Evolutionary conservation across 805 yeast species (phyloP).

Genomic region (Cyberlindnera veronae): DNA sequence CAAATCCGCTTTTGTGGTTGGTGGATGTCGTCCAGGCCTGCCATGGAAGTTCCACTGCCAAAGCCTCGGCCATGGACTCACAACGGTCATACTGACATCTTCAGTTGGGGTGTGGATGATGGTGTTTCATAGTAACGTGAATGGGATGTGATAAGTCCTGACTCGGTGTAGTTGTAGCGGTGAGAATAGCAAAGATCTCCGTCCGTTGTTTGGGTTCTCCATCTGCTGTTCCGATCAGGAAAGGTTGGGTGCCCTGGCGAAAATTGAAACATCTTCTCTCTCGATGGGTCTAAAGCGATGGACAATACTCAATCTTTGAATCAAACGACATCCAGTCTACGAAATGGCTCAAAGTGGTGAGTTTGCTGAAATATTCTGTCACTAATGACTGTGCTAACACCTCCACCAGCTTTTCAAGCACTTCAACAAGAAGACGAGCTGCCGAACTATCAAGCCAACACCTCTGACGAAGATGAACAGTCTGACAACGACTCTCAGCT

Average conservation of each 20-base stretch:
- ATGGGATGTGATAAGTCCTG: too few relatives aligned
- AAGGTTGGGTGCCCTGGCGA: neutral
- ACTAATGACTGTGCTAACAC: neutral
- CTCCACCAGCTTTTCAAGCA: conserved; percentile 21
- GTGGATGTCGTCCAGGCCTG: too few relatives aligned
- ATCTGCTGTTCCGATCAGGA: neutral
- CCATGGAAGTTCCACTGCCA: too few relatives aligned
- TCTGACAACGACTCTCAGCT: conserved; percentile 3
- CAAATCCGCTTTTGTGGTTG: too few relatives aligned
- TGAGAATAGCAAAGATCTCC: too few relatives aligned
- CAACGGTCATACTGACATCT: too few relatives aligned
- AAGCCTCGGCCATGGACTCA: too few relatives aligned
- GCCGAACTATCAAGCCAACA: conserved; percentile 22
- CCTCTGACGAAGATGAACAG: conserved; percentile 21
- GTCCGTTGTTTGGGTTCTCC: neutral
- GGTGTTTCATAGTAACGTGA: too few relatives aligned
- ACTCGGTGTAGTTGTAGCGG: too few relatives aligned
- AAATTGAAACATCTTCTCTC: neutral
- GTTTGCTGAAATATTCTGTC: neutral
- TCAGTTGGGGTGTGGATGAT: too few relatives aligned
- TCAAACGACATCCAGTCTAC: neutral
- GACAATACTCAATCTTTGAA: too few relatives aligned
- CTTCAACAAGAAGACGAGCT: conserved; percentile 14
- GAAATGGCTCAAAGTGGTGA: conserved; percentile 15
- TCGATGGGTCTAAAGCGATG: neutral